Conservation (phyloP, 163 green algal genomes). For the Trebouxiophyceae sp. region DNA sequence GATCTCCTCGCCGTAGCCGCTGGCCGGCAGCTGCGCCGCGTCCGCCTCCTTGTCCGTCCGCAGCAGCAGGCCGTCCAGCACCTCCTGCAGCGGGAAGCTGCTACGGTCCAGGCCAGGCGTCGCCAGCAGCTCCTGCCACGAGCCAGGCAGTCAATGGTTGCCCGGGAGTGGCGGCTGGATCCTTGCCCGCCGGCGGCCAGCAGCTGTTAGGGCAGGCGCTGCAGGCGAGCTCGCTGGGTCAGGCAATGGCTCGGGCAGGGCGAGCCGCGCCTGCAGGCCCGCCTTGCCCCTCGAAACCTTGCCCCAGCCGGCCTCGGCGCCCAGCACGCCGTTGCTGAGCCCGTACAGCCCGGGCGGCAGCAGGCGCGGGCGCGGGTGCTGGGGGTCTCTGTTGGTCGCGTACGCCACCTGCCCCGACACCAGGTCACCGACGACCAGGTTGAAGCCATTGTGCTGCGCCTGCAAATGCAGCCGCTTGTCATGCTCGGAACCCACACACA, state of each 20-base stretch:
- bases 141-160: background rate
- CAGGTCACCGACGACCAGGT: slow-evolving; percentile 31
- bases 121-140: background rate
- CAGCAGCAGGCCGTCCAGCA: slow-evolving; percentile 9
- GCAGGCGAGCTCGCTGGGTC: no score
- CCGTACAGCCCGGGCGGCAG: slow-evolving; percentile 14
- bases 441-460: slow-evolving; percentile 21
- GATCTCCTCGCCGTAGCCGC: slow-evolving; percentile 10
- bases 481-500: no score
- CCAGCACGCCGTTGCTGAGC: slow-evolving; percentile 25
- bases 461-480: background rate
- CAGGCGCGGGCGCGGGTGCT: background rate
- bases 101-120: background rate
- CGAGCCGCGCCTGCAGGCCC: background rate
- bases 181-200: background rate
- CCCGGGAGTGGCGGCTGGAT: background rate
- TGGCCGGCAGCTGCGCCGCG: slow-evolving; percentile 6
- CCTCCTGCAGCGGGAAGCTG: slow-evolving; percentile 2
- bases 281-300: slow-evolving; percentile 4
- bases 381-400: slow-evolving; percentile 16
- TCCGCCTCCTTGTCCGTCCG: background rate
- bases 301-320: slow-evolving; percentile 9
- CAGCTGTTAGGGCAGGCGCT: background rate
- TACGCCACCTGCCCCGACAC: slow-evolving; percentile 12
- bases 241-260: no score